phyloP scores from a whole-genome alignment of 306 rosid species.

The Senna tora region DNA sequence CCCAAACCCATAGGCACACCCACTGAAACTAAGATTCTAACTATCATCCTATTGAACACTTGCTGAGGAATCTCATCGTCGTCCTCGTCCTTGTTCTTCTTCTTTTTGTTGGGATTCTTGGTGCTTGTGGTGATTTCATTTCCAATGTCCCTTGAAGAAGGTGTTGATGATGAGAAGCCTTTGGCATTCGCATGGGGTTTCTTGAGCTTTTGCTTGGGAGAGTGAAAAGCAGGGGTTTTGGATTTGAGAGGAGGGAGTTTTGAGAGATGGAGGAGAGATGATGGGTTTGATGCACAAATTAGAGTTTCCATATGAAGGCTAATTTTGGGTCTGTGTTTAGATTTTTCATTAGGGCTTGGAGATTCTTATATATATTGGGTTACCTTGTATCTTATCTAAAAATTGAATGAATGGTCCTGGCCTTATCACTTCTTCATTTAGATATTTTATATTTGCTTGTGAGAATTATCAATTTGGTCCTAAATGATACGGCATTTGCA shows the following conservation, averaged over 20 bases:
- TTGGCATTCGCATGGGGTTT: conserved; percentile 56
- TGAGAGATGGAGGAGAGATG: conserved; percentile 47
- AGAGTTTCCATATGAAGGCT: conserved; percentile 74
- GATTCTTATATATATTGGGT: conserved; percentile 25
- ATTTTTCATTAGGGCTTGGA: conserved; percentile 4
- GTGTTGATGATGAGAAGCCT: conserved; percentile 57
- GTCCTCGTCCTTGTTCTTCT: conserved; percentile 45
- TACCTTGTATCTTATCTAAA: conserved; percentile 58
- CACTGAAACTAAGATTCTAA: conserved; percentile 62
- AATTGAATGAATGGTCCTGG: conserved; percentile 46
- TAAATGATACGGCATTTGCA: no score
- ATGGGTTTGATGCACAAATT: conserved; percentile 42
- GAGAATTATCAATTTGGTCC: no score
- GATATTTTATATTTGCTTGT: no score
- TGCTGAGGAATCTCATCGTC: conserved; percentile 61
- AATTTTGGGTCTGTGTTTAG: background rate
- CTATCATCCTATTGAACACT: conserved; percentile 62
- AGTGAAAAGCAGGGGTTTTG: conserved; percentile 38
- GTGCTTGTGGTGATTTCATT: background rate
- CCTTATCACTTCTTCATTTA: background rate
- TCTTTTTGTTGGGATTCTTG: conserved; percentile 36
- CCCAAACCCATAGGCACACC: conserved; percentile 77
- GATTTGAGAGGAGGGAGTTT: conserved; percentile 52
- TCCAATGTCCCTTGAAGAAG: conserved; percentile 34
- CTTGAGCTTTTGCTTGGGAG: conserved; percentile 30